Conservation (phyloP, 306 rosid species). For the Prinsepia uniflora region DNA sequence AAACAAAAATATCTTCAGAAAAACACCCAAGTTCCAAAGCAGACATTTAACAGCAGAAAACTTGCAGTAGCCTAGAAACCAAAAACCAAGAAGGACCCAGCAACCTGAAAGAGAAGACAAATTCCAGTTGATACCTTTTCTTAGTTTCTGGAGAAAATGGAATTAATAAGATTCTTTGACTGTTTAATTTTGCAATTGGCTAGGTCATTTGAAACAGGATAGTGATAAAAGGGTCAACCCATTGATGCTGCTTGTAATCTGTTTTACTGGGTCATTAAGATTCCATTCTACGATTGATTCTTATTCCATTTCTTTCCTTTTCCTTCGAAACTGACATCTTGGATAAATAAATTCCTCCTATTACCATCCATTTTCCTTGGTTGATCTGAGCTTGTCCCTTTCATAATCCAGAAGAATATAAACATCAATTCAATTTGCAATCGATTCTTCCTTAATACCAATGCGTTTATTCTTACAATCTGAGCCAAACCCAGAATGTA, state of each 20-base stretch:
- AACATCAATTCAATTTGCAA: neutral
- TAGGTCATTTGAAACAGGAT: neutral
- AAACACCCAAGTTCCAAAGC: neutral
- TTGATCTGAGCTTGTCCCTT: conserved; percentile 15
- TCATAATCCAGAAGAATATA: conserved; percentile 5
- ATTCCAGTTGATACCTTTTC: neutral
- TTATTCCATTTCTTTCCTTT: neutral
- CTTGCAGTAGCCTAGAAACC: neutral
- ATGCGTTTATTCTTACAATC: conserved; percentile 14
- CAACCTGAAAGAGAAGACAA: too few relatives aligned
- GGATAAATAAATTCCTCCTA: neutral
- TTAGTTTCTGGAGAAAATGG: conserved; percentile 17
- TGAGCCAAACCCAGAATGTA: conserved; percentile 37
- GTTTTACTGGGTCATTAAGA: neutral
- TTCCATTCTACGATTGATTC: neutral
- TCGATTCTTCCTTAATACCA: conserved; percentile 14
- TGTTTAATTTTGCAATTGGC: neutral
- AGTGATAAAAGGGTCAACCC: neutral
- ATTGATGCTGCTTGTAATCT: neutral
- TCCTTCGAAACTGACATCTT: neutral
- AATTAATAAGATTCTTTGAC: neutral
- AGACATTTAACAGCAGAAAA: neutral
- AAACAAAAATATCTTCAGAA: neutral
- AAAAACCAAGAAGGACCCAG: neutral
- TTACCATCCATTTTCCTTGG: neutral